A percentile compares a stretch with the other conserved stretches of the same genome.
These are phyloP conservation scores for Mycena vulgaris DNA, from an alignment of 768 basidiomycete genomes.

Conservation along the genomic window DNA sequence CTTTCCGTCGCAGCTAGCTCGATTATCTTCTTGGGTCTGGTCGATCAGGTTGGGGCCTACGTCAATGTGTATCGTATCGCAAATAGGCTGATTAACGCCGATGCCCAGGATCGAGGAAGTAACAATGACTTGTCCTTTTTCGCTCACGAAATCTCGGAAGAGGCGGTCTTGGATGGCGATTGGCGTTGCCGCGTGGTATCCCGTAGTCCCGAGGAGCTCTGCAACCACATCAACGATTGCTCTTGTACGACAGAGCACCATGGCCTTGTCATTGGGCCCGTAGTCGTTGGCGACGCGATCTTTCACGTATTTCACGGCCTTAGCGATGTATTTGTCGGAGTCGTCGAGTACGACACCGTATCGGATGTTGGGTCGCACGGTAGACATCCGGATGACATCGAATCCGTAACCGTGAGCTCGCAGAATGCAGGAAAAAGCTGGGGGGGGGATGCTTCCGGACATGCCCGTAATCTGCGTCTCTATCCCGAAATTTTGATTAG, in stretches of 20 bases:
- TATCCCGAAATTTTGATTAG: not conserved
- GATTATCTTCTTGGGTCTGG: constrained; percentile 11
- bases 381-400: not conserved
- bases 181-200: no score
- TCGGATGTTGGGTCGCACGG: constrained; percentile 1
- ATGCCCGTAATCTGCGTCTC: no score
- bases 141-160: not conserved
- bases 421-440: not conserved
- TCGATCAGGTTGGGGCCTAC: not conserved
- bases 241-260: constrained; percentile 8
- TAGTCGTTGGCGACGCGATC: not conserved
- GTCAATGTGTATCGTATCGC: constrained; percentile 3
- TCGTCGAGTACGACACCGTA: not conserved
- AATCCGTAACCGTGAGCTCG: not conserved
- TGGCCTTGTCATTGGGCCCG: not conserved
- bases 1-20: not conserved
- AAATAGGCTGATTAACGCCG: not conserved
- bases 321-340: not conserved
- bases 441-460: not conserved
- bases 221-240: not conserved
- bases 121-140: not conserved
- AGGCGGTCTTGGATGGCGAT: no score
- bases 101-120: not conserved
- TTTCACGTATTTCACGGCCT: no score
- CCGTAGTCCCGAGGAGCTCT: no score